Percentiles rank a stretch among this genome's conserved stretches.
Evolutionary conservation across 371 early-diverging fungal species (phyloP).

Genomic region (Dinochytrium kinnereticum): DNA sequence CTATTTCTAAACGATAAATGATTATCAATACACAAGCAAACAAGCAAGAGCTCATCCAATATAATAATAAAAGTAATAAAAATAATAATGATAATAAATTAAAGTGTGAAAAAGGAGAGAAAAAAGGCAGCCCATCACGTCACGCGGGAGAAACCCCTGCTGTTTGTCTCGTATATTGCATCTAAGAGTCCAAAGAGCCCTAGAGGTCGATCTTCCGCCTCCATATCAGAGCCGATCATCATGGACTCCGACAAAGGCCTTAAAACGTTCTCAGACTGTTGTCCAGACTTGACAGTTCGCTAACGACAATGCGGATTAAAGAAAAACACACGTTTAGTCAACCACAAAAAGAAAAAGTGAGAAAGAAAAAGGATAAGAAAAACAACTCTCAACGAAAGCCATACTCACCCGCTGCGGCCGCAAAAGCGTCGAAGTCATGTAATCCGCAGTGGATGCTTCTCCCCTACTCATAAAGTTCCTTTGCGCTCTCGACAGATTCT

Average conservation of each 20-base stretch:
- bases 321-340: too few species aligned
- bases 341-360: not conserved
- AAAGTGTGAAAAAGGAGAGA: not conserved
- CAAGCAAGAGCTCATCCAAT: not conserved
- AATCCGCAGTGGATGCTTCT: slow-evolving; percentile 1
- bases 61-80: too few species aligned
- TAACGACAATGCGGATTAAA: too few species aligned
- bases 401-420: not conserved
- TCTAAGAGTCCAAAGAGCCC: slow-evolving; percentile 6
- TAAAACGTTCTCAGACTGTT: not conserved
- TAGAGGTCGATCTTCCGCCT: not conserved
- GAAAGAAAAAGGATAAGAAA: not conserved
- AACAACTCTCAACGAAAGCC: not conserved
- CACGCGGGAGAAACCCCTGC: not conserved
- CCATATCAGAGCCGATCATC: not conserved
- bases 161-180: slow-evolving; percentile 3
- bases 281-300: slow-evolving; percentile 5
- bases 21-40: not conserved
- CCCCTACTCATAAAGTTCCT: not conserved
- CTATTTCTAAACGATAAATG: not conserved
- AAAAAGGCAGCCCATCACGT: not conserved
- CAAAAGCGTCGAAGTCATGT: not conserved
- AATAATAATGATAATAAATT: not conserved
- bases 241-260: not conserved
- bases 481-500: slow-evolving; percentile 35